Conservation (phyloP, 352 stramenopile genomes). For the Phytopythium boreale region DNA sequence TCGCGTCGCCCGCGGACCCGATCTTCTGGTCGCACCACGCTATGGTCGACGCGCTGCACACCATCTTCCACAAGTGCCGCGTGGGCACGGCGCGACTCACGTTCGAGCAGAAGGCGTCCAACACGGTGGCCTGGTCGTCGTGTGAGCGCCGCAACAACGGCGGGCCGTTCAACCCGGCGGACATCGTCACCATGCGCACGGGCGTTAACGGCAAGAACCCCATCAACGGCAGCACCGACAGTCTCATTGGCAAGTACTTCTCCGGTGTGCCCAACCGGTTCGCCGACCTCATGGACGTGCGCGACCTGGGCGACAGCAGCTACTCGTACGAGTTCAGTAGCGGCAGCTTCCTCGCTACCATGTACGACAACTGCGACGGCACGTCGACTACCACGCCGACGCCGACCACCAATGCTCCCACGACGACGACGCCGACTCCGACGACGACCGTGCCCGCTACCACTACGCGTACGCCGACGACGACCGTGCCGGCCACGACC, state of each 20-base stretch:
- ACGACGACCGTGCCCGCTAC: slow-evolving; percentile 7
- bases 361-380: slow-evolving; percentile 41
- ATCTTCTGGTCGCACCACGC: slow-evolving; percentile 79
- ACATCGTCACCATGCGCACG: slow-evolving; percentile 42
- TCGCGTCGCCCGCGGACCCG: slow-evolving; percentile 49
- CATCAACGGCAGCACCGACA: slow-evolving; percentile 31
- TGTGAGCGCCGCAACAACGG: slow-evolving; percentile 30
- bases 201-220: slow-evolving; percentile 30
- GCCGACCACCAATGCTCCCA: slow-evolving; percentile 8
- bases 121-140: slow-evolving; percentile 43
- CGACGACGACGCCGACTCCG: slow-evolving; percentile 8
- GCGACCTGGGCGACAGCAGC: slow-evolving; percentile 42
- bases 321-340: slow-evolving; percentile 56
- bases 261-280: slow-evolving; percentile 30
- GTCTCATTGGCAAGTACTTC: slow-evolving; percentile 42
- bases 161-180: slow-evolving; percentile 34
- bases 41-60: slow-evolving; percentile 64
- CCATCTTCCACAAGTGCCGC: slow-evolving; percentile 69
- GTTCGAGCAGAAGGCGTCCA: slow-evolving; percentile 40
- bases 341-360: slow-evolving; percentile 32
- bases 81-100: slow-evolving; percentile 39
- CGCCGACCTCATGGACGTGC: slow-evolving; percentile 41
- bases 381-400: slow-evolving; percentile 20
- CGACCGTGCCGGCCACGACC: slow-evolving; percentile 3
- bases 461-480: slow-evolving; percentile 8